These are phyloP conservation scores for Pythium brachiatum DNA, from an alignment of 352 stramenopile species.

Conservation along the genomic window DNA sequence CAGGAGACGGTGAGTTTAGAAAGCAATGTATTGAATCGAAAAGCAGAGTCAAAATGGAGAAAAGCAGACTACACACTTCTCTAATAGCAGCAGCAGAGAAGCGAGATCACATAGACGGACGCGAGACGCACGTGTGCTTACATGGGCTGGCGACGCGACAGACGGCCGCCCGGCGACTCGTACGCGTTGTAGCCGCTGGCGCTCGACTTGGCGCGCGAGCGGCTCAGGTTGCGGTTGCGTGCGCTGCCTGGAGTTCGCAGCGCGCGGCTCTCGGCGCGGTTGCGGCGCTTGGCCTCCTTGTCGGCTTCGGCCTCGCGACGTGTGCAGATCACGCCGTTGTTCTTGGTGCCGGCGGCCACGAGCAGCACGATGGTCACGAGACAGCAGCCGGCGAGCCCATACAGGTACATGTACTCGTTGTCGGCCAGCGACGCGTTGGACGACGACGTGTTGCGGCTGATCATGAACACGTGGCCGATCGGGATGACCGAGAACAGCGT, in stretches of 20 bases:
- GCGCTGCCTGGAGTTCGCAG: constrained; percentile 42
- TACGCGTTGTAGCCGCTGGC: constrained; percentile 52
- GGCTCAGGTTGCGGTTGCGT: constrained; percentile 56
- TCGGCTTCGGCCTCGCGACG: constrained; percentile 45
- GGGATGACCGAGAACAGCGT: constrained; percentile 52
- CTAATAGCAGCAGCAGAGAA: neutral
- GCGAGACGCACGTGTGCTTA: neutral
- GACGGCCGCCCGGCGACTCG: constrained; percentile 43
- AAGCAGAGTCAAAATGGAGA: neutral
- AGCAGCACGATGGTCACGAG: constrained; percentile 43
- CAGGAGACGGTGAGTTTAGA: too few species aligned
- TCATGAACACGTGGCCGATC: constrained; percentile 59
- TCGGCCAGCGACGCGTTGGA: constrained; percentile 25
- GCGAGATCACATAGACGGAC: neutral
- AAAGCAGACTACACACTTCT: neutral
- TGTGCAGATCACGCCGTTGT: constrained; percentile 62
- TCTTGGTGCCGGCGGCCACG: constrained; percentile 49
- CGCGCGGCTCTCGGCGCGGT: constrained; percentile 41
- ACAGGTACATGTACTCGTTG: constrained; percentile 59
- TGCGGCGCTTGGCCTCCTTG: constrained; percentile 31
- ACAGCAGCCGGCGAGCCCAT: constrained; percentile 43
- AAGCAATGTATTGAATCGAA: neutral
- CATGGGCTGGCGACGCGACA: constrained; percentile 17
- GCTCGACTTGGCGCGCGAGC: constrained; percentile 56
- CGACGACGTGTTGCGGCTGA: constrained; percentile 22